Base-by-base conservation (phyloP, 1,139 yeast species). In the Maudiozyma humilis region DNA sequence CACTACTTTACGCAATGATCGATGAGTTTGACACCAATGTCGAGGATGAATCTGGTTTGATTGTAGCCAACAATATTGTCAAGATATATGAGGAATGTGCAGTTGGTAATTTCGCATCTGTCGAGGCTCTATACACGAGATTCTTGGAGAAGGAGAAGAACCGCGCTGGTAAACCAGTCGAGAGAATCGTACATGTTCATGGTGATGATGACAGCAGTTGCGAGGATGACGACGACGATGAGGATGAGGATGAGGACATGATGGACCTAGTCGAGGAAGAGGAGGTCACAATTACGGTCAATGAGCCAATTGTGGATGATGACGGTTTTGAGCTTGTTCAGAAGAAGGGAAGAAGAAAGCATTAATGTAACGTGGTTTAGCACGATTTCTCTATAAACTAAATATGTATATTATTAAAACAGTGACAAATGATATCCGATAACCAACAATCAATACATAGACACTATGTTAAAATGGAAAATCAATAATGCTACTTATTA, bases 311-410 rank as follows among this genome's bases (percentile, higher is more conserved):
- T 12, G 72, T 89, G 12, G 96, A 89, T 61, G 97, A 89, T 29
- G 96, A 89, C 60, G 97, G 97, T 2, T 89, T 89, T 59, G 91
- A 88, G 55, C 66, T 88, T 49, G 96, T 89, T 8, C 87, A 81
- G 56, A 79, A 74, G 57, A 80, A 74, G 57, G 79, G 82, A 20
- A 73, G 72, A 60, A 68, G 68, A 60, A 56, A 68, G 43, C 41
- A 49, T 43, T 52, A 44, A 27, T n/a, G n/a, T n/a, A n/a, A n/a
- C n/a, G n/a, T n/a, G n/a, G n/a, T n/a, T n/a, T n/a, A n/a, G n/a
- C n/a, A n/a, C n/a, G n/a, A n/a, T n/a, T n/a, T 13, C 5, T 14
- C 15, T 32, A 10, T 10, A n/a, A 8, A 14, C 15, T 6, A 34
- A 8, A 10, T 10, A 34, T 34, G 37, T 34, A 34, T 10, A 36